Evolutionary conservation across 2,329 filamentous ascomycete species (phyloP), one percentile per base, ranked within the genome.

Genomic region (Cordyceps sp.): DNA sequence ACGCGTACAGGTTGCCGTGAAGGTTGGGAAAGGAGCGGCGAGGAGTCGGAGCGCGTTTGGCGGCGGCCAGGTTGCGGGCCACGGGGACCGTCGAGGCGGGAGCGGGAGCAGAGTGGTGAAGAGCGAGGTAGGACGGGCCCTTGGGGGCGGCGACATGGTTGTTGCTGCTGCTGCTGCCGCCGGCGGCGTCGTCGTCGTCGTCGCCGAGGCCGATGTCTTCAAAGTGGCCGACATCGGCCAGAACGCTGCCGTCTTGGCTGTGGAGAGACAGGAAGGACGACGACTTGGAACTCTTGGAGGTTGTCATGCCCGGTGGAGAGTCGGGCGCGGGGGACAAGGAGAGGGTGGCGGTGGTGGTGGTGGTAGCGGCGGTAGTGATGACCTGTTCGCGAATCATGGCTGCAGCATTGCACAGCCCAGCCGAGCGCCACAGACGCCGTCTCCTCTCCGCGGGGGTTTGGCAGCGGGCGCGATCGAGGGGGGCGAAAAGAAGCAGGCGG

Each of bases 151-250:
- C 35, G 41, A 45, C 35, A 45, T n/a, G n/a, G n/a, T n/a, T n/a
- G n/a, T n/a, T n/a, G n/a, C n/a, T n/a, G n/a, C n/a, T n/a, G n/a
- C n/a, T n/a, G n/a, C n/a, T n/a, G n/a, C n/a, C n/a, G n/a, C n/a
- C n/a, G n/a, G n/a, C n/a, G n/a, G n/a, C n/a, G n/a, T n/a, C n/a
- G n/a, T n/a, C n/a, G n/a, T n/a, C n/a, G n/a, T 52, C 63, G 38
- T 85, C 76, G 44, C 85, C 78, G 20, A 96, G 71, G 10, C 80
- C 83, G 50, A 94, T 93, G 41, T 94, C 88, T 52, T 96, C 88
- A 46, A 94, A 94, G 52, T 94, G 76, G 40, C 73, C 75, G 36
- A 78, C 70, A 48, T 93, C 82, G 32, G 73, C 66, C 29, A 81
- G 60, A 31, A 74, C 66, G 42, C 66, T 71, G 46, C 77, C 73